Base-by-base conservation (phyloP, 257 asterid genomes). In the Plantago major region DNA sequence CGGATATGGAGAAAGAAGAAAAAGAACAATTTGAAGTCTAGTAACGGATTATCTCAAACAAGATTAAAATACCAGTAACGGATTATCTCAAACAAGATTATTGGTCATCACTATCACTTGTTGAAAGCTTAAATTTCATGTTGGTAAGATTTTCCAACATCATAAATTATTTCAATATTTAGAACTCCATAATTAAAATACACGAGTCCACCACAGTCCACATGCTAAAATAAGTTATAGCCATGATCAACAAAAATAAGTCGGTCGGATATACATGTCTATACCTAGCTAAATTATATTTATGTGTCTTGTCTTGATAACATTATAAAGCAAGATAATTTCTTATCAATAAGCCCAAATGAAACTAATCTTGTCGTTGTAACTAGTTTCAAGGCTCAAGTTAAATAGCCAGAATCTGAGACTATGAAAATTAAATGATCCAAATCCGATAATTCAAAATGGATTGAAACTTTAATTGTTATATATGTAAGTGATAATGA, bases 171-270 rank as follows among this genome's bases (percentile, higher is more conserved):
- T 46, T n/a, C 40, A 4, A 30, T 15, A 10, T 3, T 9, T 54
- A 0, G 26, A 54, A 30, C 17, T 28, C 42, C 42, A 54, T 16
- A 17, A 50, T 50, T 47, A 30, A 10, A 49, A 46, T 7, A 15
- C 48, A 18, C 49, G 48, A 63, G 48, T 49, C 58, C 67, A n/a
- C 58, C 58, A 63, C 58, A 49, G 2, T 63, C 58, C 38, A 2
- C 30, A 50, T 49, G 14, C 6, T 1, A 3, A 33, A 4, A 33
- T 33, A 33, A 14, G 57, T 45, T 0, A 43, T 12, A 5, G 26
- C 5, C 6, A 50, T 16, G 8, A 22, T 60, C 22, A 49, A 42
- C 2, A 10, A 3, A 0, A 40, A 33, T 46, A 46, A 12, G 11
- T 8, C 38, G 30, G 46, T 62, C 66, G 15, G 45, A 26, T 46